These are phyloP conservation scores for Eucalyptus pauciflora DNA, from an alignment of 345 rosid genomes.

Conservation along the genomic window DNA sequence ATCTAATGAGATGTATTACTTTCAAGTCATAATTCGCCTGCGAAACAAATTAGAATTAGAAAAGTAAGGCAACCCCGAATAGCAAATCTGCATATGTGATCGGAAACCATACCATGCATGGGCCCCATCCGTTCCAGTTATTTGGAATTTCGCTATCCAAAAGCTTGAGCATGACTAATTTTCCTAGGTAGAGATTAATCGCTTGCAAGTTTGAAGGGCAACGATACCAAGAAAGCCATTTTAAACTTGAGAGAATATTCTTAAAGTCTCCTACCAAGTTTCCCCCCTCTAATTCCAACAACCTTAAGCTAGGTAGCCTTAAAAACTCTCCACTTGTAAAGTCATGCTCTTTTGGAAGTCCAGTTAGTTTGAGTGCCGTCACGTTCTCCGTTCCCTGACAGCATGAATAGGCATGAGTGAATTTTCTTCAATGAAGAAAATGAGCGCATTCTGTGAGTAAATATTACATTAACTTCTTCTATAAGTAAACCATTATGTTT, in stretches of 20 bases:
- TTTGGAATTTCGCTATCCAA: no score
- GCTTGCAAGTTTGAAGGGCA: not conserved
- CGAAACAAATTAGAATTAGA: no score
- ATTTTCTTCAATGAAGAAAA: not conserved
- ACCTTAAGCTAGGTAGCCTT: no score
- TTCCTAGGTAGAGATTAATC: not conserved
- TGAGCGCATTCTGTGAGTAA: accelerated
- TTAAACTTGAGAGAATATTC: not conserved
- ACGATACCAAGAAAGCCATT: not conserved
- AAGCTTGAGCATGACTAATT: no score
- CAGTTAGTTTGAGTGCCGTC: not conserved
- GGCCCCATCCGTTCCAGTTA: no score
- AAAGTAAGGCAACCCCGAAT: not conserved
- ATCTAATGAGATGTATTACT: not conserved
- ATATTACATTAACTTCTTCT: not conserved
- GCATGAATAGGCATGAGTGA: not conserved
- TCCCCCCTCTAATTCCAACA: no score
- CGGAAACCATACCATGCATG: not conserved
- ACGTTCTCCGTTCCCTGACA: not conserved
- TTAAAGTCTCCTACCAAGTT: not conserved
- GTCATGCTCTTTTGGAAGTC: not conserved
- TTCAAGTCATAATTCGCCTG: not conserved
- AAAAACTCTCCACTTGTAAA: not conserved
- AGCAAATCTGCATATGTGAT: not conserved
- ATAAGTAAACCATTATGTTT: not conserved